Evolutionary conservation across 805 yeast species (phyloP).

Genomic region (Saccharomycopsis microspora): DNA sequence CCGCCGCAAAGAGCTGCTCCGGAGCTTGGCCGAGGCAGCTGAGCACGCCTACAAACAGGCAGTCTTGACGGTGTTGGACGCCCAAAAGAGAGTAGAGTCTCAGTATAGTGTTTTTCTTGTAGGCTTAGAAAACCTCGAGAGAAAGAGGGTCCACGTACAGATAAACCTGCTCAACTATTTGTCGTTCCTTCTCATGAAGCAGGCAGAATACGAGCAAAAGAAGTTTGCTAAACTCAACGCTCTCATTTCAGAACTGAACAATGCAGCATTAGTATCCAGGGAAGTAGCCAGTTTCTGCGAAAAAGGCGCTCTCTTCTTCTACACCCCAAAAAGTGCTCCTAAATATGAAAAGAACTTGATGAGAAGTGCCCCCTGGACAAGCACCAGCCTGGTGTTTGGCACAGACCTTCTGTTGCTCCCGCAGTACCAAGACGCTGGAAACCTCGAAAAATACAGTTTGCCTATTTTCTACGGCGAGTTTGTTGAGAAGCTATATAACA

Average conservation of each 20-base stretch:
- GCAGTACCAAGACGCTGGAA: constrained; percentile 2
- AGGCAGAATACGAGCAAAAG: constrained; percentile 16
- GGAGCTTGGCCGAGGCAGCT: constrained; percentile 1
- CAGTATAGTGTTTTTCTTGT: constrained; percentile 4
- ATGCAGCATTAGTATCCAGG: constrained; percentile 5
- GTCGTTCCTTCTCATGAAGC: constrained; percentile 16
- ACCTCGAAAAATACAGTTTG: constrained; percentile 3
- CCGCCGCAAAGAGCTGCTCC: constrained; percentile 8
- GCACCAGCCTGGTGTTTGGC: constrained; percentile 9
- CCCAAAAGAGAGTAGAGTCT: constrained; percentile 6
- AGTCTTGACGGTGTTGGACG: constrained; percentile 2
- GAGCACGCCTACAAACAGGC: constrained; percentile 5
- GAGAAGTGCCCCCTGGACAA: not conserved
- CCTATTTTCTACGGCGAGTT: constrained; percentile 12
- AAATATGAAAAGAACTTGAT: constrained; percentile 12
- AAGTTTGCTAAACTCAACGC: constrained; percentile 11
- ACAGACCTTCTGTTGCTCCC: constrained; percentile 16
- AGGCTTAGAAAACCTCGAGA: constrained; percentile 8
- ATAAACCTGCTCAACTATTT: constrained; percentile 15
- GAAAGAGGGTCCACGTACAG: constrained; percentile 3
- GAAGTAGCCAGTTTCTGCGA: constrained; percentile 6
- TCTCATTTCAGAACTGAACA: constrained; percentile 10
- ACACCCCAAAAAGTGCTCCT: constrained; percentile 7
- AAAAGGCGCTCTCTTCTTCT: constrained; percentile 10
- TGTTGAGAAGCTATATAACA: constrained; percentile 2